Percentiles rank a stretch among this genome's conserved stretches.
These are phyloP conservation scores for Cystoisospora suis DNA, from an alignment of 169 alveolate species.

Conservation along the genomic window DNA sequence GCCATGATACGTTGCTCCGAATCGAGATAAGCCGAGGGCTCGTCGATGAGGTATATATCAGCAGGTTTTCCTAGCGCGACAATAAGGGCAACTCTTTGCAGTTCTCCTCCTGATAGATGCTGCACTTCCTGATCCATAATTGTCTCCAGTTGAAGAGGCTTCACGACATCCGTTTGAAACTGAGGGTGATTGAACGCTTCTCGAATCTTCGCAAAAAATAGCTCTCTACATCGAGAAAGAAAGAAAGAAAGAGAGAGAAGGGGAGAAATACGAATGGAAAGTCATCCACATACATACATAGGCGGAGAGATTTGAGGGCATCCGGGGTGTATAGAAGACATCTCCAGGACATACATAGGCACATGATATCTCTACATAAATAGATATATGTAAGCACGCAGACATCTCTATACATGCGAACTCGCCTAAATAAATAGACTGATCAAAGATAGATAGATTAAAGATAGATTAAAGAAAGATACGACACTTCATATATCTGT, in stretches of 20 bases:
- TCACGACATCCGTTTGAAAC: conserved; percentile 96
- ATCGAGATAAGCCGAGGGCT: conserved; percentile 99
- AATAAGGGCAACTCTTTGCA: conserved; percentile 97
- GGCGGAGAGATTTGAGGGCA: not conserved
- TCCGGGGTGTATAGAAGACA: not conserved
- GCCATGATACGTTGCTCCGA: conserved; percentile 99
- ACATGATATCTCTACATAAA: not conserved
- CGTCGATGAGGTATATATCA: conserved; percentile 98
- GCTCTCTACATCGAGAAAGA: conserved; percentile 67
- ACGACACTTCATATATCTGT: too few species aligned
- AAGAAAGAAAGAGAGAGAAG: not conserved
- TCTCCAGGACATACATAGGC: not conserved
- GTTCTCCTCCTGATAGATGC: conserved; percentile 94
- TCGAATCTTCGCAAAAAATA: conserved; percentile 90
- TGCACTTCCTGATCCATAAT: conserved; percentile 93
- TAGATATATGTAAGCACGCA: too few species aligned
- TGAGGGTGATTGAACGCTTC: conserved; percentile 91
- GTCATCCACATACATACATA: not conserved
- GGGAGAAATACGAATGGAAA: not conserved
- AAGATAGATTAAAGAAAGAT: too few species aligned
- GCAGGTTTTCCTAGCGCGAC: conserved; percentile 98
- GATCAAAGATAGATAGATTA: too few species aligned
- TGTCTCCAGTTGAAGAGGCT: conserved; percentile 93
- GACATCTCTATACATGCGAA: too few species aligned
- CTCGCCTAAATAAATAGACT: too few species aligned